Conservation (phyloP, 306 rosid genomes). For the Cyamopsis tetragonoloba region DNA sequence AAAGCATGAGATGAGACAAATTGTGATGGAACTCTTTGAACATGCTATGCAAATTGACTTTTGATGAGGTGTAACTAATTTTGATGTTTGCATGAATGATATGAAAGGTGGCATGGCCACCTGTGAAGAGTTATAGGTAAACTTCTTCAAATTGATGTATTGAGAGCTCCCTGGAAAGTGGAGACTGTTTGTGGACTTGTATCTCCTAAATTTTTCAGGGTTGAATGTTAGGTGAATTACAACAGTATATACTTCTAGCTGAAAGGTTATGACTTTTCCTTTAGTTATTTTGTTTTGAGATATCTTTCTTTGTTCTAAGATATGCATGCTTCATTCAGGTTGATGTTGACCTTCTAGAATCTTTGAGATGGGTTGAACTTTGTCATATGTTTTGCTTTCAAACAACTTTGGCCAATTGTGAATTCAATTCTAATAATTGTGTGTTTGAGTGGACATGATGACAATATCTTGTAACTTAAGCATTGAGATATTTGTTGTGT, state of each 20-base stretch:
- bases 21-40: background rate
- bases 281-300: background rate
- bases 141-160: constrained; percentile 4
- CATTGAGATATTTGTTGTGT: constrained; percentile 14
- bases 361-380: background rate
- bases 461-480: constrained; percentile 9
- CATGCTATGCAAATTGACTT: background rate
- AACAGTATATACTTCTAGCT: background rate
- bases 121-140: constrained; percentile 7
- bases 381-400: constrained; percentile 22
- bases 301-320: background rate
- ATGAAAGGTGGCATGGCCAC: constrained; percentile 10
- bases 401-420: background rate
- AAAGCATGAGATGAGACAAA: background rate
- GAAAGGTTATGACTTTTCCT: constrained; percentile 7
- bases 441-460: constrained; percentile 1
- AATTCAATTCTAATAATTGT: background rate
- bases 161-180: background rate
- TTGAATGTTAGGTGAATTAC: background rate
- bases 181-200: background rate
- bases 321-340: constrained; percentile 12
- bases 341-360: constrained; percentile 12
- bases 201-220: background rate
- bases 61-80: constrained; percentile 7
- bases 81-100: background rate